Evolutionary conservation across 2,329 filamentous ascomycete genomes (phyloP).

Genomic region (Fusarium sp.): DNA sequence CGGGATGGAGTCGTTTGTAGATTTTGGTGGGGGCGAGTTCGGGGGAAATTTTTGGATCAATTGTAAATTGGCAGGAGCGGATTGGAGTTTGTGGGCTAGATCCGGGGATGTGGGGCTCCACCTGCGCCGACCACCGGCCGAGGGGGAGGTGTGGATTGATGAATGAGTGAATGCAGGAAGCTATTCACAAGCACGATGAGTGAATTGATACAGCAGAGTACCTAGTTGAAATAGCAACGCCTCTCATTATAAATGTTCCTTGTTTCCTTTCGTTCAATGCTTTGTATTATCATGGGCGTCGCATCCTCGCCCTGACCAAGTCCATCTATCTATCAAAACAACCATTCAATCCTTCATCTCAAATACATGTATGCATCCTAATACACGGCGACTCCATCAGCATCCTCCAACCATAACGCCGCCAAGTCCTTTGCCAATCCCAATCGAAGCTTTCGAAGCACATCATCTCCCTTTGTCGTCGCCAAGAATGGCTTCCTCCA

Average conservation of each 20-base stretch:
- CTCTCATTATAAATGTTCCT: not conserved
- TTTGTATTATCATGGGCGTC: conserved; percentile 35
- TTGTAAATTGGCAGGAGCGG: conserved; percentile 51
- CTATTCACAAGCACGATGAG: not conserved
- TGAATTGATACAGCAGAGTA: not conserved
- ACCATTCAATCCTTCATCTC: conserved; percentile 20
- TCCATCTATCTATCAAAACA: conserved; percentile 20
- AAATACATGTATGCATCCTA: conserved; percentile 40
- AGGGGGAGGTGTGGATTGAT: conserved; percentile 14
- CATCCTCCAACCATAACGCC: conserved; percentile 75
- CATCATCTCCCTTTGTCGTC: conserved; percentile 72
- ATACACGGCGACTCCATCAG: conserved; percentile 65
- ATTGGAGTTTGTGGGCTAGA: conserved; percentile 48
- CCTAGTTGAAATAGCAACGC: not conserved
- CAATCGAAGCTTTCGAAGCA: conserved; percentile 79
- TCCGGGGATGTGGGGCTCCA: conserved; percentile 44
- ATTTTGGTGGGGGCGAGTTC: conserved; percentile 46
- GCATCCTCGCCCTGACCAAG: conserved; percentile 20
- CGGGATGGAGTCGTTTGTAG: conserved; percentile 19
- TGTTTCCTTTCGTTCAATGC: conserved; percentile 12
- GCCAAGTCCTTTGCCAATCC: conserved; percentile 81
- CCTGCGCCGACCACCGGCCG: conserved; percentile 40
- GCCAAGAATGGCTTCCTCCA: conserved; percentile 83
- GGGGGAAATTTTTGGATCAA: conserved; percentile 46
- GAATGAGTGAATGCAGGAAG: not conserved